phyloP scores from a whole-genome alignment of 106 monocot species.

The Ottelia alismoides region DNA sequence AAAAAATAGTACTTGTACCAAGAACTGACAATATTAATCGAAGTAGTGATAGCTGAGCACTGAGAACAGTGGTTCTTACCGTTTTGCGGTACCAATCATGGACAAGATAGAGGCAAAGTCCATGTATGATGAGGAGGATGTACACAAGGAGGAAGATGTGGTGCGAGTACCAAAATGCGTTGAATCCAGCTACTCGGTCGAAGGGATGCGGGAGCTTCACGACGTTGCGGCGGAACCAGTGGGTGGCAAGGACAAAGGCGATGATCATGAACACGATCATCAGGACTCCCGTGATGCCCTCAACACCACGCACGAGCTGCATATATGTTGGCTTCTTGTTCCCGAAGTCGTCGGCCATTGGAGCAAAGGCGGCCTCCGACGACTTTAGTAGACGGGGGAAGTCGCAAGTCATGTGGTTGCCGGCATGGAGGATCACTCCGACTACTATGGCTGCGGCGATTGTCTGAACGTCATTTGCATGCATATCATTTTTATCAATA shows the following conservation, averaged over 20 bases:
- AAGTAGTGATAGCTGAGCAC: neutral
- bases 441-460: conserved; percentile 77
- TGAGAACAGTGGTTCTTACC: conserved; percentile 20
- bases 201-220: conserved; percentile 74
- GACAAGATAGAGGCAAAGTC: conserved; percentile 56
- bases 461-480: no score
- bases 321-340: conserved; percentile 46
- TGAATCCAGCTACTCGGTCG: conserved; percentile 72
- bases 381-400: conserved; percentile 51
- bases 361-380: conserved; percentile 18
- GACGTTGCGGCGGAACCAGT: conserved; percentile 69
- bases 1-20: neutral
- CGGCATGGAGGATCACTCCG: conserved; percentile 85
- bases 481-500: no score
- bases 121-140: conserved; percentile 55
- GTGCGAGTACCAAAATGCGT: conserved; percentile 97
- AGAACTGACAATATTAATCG: neutral
- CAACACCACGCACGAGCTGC: conserved; percentile 34
- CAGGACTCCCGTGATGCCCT: conserved; percentile 63
- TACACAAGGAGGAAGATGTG: conserved; percentile 76
- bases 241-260: conserved; percentile 69
- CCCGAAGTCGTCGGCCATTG: conserved; percentile 40
- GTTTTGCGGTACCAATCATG: conserved; percentile 53
- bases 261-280: conserved; percentile 73
- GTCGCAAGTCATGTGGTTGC: conserved; percentile 72